A percentile compares a stretch with the other conserved stretches of the same genome.
These are phyloP conservation scores for Ganoderma sinense DNA, from an alignment of 1,284 basidiomycete species.

Conservation along the genomic window DNA sequence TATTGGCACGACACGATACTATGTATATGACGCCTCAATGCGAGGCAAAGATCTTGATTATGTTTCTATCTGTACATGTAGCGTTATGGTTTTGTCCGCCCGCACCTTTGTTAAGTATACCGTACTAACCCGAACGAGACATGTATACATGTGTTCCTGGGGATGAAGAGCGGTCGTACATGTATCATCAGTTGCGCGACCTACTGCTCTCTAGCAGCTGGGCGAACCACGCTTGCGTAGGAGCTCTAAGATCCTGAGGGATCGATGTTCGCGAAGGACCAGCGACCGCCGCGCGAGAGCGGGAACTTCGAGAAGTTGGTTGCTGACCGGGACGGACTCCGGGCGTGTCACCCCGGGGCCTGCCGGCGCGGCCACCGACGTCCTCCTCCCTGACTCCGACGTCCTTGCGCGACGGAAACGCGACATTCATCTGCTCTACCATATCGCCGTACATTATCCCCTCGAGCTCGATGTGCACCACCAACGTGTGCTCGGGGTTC, in stretches of 20 bases:
- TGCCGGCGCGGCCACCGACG: too few species aligned
- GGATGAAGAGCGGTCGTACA: too few species aligned
- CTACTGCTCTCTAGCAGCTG: background rate
- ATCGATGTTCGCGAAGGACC: background rate
- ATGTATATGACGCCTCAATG: background rate
- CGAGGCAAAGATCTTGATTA: background rate
- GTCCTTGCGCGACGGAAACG: background rate
- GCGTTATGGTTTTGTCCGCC: background rate
- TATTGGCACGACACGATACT: background rate
- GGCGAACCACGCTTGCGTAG: background rate
- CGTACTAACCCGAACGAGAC: background rate
- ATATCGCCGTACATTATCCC: background rate
- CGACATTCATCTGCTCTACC: background rate
- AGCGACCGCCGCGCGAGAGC: background rate
- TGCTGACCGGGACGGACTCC: background rate
- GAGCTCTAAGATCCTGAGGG: background rate
- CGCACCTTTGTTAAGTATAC: background rate
- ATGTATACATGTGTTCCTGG: background rate
- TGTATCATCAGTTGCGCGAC: background rate
- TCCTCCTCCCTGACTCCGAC: background rate
- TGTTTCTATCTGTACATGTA: background rate
- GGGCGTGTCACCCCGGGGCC: background rate
- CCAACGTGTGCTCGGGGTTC: conserved; percentile 1
- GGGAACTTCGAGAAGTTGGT: background rate
- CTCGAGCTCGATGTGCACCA: conserved; percentile 11